Percentiles rank a stretch among this genome's conserved stretches.
phyloP scores from a whole-genome alignment of 441 rosid genomes.

The Populus hybrid region DNA sequence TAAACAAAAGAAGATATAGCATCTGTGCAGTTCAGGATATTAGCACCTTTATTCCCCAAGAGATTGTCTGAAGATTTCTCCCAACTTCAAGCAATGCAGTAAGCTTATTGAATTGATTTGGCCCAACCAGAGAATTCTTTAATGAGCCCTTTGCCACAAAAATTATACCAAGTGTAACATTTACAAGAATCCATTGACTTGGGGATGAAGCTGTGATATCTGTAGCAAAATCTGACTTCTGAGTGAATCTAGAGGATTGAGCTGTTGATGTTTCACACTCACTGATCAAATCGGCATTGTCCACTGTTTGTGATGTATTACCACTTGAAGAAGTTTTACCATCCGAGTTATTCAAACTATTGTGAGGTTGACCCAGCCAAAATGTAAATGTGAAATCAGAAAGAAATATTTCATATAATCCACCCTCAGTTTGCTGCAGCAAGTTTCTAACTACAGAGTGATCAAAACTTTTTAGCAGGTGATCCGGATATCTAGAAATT shows the following conservation, averaged over 20 bases:
- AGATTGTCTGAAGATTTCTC: constrained; percentile 47
- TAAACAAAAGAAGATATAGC: constrained; percentile 13
- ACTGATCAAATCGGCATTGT: constrained; percentile 26
- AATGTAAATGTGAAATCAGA: constrained; percentile 52
- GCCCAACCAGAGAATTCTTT: constrained; percentile 47
- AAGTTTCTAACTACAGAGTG: constrained; percentile 36
- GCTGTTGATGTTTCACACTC: constrained; percentile 36
- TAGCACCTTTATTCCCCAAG: constrained; percentile 65
- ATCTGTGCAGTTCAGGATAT: constrained; percentile 21
- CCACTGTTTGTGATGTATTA: constrained; percentile 23
- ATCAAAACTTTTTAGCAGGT: constrained; percentile 43
- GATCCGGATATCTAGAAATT: constrained; percentile 49
- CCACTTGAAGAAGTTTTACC: constrained; percentile 27
- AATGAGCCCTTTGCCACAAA: constrained; percentile 49
- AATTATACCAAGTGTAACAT: constrained; percentile 45
- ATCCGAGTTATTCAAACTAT: constrained; percentile 29
- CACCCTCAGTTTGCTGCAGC: constrained; percentile 45
- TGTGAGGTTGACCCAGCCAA: constrained; percentile 40
- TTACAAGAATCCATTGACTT: constrained; percentile 46
- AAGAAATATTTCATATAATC: constrained; percentile 60
- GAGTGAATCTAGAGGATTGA: constrained; percentile 34
- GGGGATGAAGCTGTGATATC: constrained; percentile 29
- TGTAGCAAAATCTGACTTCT: constrained; percentile 41
- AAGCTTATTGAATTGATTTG: constrained; percentile 58
- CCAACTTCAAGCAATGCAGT: constrained; percentile 56